These are phyloP conservation scores for Phialocephala subalpina DNA, from an alignment of 2,329 filamentous ascomycete genomes.

Conservation along the genomic window DNA sequence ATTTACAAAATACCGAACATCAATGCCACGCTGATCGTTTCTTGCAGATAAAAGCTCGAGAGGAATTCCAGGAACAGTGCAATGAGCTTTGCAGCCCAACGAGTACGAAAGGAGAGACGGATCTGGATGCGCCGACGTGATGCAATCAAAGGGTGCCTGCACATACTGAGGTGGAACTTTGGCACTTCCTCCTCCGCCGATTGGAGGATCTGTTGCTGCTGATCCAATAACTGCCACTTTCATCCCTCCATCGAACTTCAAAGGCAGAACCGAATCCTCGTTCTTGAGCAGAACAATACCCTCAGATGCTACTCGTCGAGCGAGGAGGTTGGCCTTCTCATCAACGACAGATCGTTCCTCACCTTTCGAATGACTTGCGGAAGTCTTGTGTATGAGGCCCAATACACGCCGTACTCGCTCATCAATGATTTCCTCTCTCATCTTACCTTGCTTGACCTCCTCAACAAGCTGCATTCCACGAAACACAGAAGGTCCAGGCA, in stretches of 20 bases:
- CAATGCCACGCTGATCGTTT: conserved; percentile 19
- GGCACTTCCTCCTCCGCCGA: conserved; percentile 38
- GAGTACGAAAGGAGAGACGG: neutral
- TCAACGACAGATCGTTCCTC: conserved; percentile 27
- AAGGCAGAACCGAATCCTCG: conserved; percentile 34
- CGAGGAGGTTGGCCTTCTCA: conserved; percentile 46
- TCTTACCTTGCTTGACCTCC: conserved; percentile 5
- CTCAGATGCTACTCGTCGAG: conserved; percentile 47
- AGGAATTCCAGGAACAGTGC: neutral
- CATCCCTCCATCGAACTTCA: conserved; percentile 19
- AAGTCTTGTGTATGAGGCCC: conserved; percentile 19
- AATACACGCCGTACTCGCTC: conserved; percentile 21
- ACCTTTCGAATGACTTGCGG: conserved; percentile 5
- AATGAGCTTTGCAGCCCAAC: neutral
- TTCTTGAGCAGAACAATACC: conserved; percentile 41
- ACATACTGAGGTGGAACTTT: conserved; percentile 32
- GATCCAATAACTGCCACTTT: conserved; percentile 35
- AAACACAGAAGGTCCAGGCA: conserved; percentile 43
- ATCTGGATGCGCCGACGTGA: neutral
- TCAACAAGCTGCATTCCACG: conserved; percentile 29
- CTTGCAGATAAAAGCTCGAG: conserved; percentile 3
- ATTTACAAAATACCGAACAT: conserved; percentile 20
- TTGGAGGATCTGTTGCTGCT: conserved; percentile 30
- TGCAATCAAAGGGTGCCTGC: conserved; percentile 11
- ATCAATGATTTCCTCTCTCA: conserved; percentile 19